A percentile compares a stretch with the other conserved stretches of the same genome.
These are phyloP conservation scores for Yarrowia deformans DNA, from an alignment of 805 yeast genomes.

Conservation along the genomic window DNA sequence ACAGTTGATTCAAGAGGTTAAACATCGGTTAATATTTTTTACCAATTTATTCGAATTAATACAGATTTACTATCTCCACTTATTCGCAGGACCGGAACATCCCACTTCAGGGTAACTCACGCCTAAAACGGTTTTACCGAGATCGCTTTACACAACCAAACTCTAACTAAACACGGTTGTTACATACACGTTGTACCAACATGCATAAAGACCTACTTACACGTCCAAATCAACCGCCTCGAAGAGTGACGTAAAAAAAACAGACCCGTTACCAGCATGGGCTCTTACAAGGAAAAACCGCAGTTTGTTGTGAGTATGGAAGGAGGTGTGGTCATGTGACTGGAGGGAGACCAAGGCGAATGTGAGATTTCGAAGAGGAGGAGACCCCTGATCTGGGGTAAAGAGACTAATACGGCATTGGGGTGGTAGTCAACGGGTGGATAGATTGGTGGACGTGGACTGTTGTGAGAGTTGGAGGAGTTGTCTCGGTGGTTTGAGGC, in stretches of 20 bases:
- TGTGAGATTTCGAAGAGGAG: no score
- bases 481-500: no score
- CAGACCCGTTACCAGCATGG: background rate
- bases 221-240: background rate
- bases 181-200: background rate
- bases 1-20: background rate
- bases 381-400: no score
- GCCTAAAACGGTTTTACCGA: background rate
- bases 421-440: background rate
- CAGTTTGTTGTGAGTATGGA: conserved; percentile 30
- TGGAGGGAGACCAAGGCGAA: no score
- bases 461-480: no score
- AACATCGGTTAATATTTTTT: background rate
- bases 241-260: background rate
- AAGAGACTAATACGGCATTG: background rate
- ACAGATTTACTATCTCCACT: no score
- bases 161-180: conserved; percentile 3
- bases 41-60: background rate
- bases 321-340: background rate
- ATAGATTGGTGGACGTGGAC: background rate
- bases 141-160: background rate
- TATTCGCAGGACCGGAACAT: no score
- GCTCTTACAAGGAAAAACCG: conserved; percentile 13
- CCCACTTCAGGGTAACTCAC: conserved; percentile 17
- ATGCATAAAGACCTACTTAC: background rate